Conservation (phyloP, 495 filamentous ascomycete species). For the Usnea hakonensis region DNA sequence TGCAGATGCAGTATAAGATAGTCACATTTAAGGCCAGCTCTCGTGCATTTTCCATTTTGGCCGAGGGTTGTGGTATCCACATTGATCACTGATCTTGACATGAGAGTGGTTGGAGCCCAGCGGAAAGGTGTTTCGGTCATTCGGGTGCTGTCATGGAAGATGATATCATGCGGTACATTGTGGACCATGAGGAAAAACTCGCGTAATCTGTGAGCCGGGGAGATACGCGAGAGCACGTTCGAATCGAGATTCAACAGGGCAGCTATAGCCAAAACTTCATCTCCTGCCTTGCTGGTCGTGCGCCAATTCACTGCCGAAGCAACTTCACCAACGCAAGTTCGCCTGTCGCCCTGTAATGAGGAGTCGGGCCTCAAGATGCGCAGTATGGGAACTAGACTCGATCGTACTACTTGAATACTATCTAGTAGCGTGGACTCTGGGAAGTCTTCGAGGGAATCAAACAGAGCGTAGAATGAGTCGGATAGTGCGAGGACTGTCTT, state of each 20-base stretch:
- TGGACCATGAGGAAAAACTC: not conserved
- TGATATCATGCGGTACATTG: not conserved
- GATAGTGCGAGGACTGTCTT: not conserved
- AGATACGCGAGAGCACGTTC: not conserved
- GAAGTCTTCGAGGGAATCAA: not conserved
- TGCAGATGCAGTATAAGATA: too few relatives aligned
- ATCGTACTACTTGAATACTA: not conserved
- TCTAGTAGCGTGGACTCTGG: not conserved
- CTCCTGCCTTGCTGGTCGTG: not conserved
- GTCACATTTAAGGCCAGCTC: too few relatives aligned
- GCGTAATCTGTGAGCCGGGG: not conserved
- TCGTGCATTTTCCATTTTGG: too few relatives aligned
- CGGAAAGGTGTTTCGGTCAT: not conserved
- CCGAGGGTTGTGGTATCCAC: too few relatives aligned
- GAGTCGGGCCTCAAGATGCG: not conserved
- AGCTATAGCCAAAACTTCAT: not conserved
- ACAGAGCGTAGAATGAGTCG: not conserved
- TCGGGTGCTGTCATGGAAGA: not conserved
- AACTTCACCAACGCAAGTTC: not conserved
- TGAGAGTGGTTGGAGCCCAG: not conserved
- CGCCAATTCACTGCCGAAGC: not conserved
- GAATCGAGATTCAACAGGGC: not conserved
- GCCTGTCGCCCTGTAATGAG: too few relatives aligned
- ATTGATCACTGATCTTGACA: not conserved
- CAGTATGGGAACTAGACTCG: not conserved